phyloP scores from a whole-genome alignment of 805 yeast genomes.

The Scheffersomyces ergatensis region DNA sequence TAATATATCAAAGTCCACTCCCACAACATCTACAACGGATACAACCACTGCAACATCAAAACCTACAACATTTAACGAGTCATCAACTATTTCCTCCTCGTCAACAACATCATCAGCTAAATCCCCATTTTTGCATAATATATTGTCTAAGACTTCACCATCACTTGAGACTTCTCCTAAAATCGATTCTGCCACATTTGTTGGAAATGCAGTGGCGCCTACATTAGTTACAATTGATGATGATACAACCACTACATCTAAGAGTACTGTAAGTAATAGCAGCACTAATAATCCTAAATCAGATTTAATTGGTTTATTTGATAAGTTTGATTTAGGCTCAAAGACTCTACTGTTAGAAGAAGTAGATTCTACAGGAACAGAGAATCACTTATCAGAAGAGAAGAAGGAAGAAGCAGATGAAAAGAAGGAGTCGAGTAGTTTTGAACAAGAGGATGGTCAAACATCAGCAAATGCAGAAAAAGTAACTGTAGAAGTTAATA shows the following conservation, averaged over 20 bases:
- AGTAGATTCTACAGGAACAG: not conserved
- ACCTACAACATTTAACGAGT: slow-evolving; percentile 7
- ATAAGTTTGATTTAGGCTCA: slow-evolving; percentile 27
- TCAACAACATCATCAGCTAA: slow-evolving; percentile 6
- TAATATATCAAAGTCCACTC: slow-evolving; percentile 35
- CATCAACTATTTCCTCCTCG: slow-evolving; percentile 4
- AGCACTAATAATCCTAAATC: slow-evolving; percentile 3
- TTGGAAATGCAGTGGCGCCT: slow-evolving; percentile 18
- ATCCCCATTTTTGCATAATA: slow-evolving; percentile 16
- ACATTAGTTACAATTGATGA: slow-evolving; percentile 17
- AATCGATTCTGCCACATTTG: slow-evolving; percentile 6
- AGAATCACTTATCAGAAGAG: not conserved
- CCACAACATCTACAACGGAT: slow-evolving; percentile 42
- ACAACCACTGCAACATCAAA: slow-evolving; percentile 23
- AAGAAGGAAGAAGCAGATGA: not conserved
- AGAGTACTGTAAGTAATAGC: not conserved
- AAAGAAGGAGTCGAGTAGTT: not conserved
- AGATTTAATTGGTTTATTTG: slow-evolving; percentile 32
- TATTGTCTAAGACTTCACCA: slow-evolving; percentile 9
- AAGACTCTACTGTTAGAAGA: not conserved
- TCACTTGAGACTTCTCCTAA: slow-evolving; percentile 10
- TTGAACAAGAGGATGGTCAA: slow-evolving; percentile 2
- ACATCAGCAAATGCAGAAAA: not conserved
- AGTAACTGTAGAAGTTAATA: slow-evolving; percentile 1
- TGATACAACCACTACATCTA: slow-evolving; percentile 2